Conservation (phyloP, 2,329 filamentous ascomycete species). For the Alternaria gaisen region DNA sequence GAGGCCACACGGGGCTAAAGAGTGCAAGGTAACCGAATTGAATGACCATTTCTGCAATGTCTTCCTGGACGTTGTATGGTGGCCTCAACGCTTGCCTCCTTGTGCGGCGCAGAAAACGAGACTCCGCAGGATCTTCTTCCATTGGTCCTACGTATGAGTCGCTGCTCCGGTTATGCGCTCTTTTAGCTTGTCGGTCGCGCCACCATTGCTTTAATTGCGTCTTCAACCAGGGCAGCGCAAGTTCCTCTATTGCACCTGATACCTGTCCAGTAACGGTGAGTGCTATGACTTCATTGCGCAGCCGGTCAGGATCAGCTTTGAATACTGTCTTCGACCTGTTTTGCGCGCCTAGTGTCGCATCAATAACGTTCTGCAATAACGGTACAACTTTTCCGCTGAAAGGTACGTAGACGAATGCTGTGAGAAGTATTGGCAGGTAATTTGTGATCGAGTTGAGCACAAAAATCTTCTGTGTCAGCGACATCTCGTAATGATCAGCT, state of each 20-base stretch:
- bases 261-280: conserved; percentile 47
- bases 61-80: conserved; percentile 48
- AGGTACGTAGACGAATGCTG: conserved; percentile 45
- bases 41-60: conserved; percentile 48
- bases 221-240: conserved; percentile 44
- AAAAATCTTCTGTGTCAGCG: conserved; percentile 47
- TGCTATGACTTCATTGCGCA: conserved; percentile 47
- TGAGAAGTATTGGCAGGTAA: conserved; percentile 48
- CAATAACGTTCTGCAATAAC: conserved; percentile 30
- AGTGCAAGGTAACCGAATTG: conserved; percentile 49
- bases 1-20: conserved; percentile 48
- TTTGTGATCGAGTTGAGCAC: conserved; percentile 49
- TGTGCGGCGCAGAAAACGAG: conserved; percentile 39
- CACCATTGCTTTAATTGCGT: conserved; percentile 39
- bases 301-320: conserved; percentile 36
- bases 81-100: conserved; percentile 41
- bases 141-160: neutral
- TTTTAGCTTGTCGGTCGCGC: conserved; percentile 35
- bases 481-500: conserved; percentile 43
- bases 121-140: conserved; percentile 41
- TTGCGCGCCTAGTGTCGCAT: conserved; percentile 22
- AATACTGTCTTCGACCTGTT: conserved; percentile 27
- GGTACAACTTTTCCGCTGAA: conserved; percentile 40
- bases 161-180: neutral
- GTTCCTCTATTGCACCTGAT: conserved; percentile 40